Base-by-base conservation (phyloP, 1,284 basidiomycete genomes). In the Sanghuangporus weigelae region DNA sequence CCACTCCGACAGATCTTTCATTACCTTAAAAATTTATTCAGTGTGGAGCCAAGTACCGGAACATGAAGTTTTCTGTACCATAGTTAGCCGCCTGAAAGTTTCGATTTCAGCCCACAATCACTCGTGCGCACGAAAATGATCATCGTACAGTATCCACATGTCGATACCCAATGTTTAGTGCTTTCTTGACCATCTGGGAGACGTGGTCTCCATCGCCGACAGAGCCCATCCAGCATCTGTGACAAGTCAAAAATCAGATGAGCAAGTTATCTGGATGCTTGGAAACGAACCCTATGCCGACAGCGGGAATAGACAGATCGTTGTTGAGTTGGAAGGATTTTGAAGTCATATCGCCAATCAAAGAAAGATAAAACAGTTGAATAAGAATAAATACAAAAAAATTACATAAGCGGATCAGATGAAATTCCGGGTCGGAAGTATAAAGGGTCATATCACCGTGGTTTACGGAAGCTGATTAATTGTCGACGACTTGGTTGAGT, bases 1-100 rank as follows among this genome's bases (percentile, higher is more conserved):
- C 93, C 67, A 86, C 71, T 16, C 92, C 93, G 63, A 96, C 93
- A 70, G 87, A 84, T 26, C 73, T 73, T 73, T 90, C 87, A 69
- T 89, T 90, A 60, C 75, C 76, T 76, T 57, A 6, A 26, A 10
- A 19, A 23, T 35, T 46, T 21, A 46, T 7, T n/a, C 16, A 14
- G 16, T 14, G 16, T 19, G 16, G 21, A n/a, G 44, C 44, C 44
- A 16, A 19, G 16, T 12, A 46, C 21, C 7, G 16, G 19, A 23
- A 31, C 11, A 23, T 5, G 54, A 36, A 49, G 16, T 16, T 36
- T 50, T 50, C 48, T n/a, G 23, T 3, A 76, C 74, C 71, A 65
- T 78, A 78, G 11, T 70, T 76, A 7, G 74, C 77, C 65, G 81
- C 84, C 50, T 51, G 11, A 51, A 14, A 7, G 21, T 12, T 23